Percentiles rank a stretch among this genome's conserved stretches.
Conservation (phyloP, 805 yeast species). For the Alloascoidea africana region DNA sequence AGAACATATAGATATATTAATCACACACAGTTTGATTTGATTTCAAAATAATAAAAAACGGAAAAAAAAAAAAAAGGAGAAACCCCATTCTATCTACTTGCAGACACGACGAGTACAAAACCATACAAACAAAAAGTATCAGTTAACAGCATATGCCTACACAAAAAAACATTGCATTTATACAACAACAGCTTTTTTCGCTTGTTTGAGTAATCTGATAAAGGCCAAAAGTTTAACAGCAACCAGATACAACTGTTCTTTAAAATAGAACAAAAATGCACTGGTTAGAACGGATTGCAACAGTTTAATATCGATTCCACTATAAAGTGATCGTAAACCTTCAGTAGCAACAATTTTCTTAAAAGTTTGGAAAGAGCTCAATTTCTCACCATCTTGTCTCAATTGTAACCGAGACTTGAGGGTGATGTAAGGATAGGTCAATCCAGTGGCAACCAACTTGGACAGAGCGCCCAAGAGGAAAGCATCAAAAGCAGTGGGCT, state of each 20-base stretch:
- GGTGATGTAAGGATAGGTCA: constrained; percentile 87
- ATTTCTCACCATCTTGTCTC: constrained; percentile 17
- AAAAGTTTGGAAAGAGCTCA: constrained; percentile 20
- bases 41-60: too few species aligned
- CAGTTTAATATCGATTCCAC: constrained; percentile 68
- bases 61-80: too few species aligned
- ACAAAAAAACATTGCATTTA: too few species aligned
- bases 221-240: constrained; percentile 38
- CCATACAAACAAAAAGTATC: too few species aligned
- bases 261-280: constrained; percentile 80
- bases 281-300: constrained; percentile 78
- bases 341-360: constrained; percentile 47
- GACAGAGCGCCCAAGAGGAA: constrained; percentile 82
- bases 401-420: constrained; percentile 81
- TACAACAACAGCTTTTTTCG: too few species aligned
- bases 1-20: too few species aligned
- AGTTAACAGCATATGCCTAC: too few species aligned
- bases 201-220: constrained; percentile 15
- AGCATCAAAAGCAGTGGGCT: constrained; percentile 56
- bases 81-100: too few species aligned
- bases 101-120: too few species aligned
- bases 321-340: constrained; percentile 65
- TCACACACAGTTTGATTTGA: too few species aligned
- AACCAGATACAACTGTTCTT: constrained; percentile 62
- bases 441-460: constrained; percentile 74